Base-by-base conservation (phyloP, 2,329 filamentous ascomycete species). In the Rachicladosporium sp. region DNA sequence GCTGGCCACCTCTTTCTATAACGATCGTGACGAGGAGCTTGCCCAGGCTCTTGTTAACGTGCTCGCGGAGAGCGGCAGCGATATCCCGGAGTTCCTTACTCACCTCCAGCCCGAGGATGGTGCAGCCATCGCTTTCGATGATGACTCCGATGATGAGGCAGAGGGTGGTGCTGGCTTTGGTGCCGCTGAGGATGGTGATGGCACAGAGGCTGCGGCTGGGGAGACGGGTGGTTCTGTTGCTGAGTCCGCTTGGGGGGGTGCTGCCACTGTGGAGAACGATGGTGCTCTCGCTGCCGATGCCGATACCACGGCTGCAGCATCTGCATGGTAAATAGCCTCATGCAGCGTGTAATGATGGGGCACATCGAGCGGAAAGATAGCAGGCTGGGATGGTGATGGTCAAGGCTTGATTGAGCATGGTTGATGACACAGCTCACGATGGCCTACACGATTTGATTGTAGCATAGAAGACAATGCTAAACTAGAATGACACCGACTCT, bases 1-100 rank as follows among this genome's bases (percentile, higher is more conserved):
- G 11, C 65, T 87, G 4, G 88, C 91, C 0, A 89, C 83, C 0
- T 94, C 89, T 0, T 89, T 98, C 65, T 96, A 81, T 68, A 85
- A 80, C 19, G 79, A 88, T 1, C 67, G 72, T 1, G 83, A 96
- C 51, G 74, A 82, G 41, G 72, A 79, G 3, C 65, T 96, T 32
- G 86, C 73, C 0, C 69, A 73, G 7, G 76, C 82, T 2, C 68
- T 98, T 1, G 82, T 85, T 29, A 87, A 88, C 58, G 78, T 85
- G 4, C 69, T 98, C 0, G 55, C 93, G 0, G 89, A 96, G 62
- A 83, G 77, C 4, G 70, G 77, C 4, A 86, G 94, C 61, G 62
- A 68, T 0, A 64, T 98, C 21, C 91, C 91, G 0, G 82, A 93
- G 0, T 96, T 96, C 56, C 71, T 96, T 0, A 57, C 80, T 48